Evolutionary conservation across 2,329 filamentous ascomycete genomes (phyloP), one percentile per base, ranked within the genome.

Genomic region (Phialophora verrucosa): DNA sequence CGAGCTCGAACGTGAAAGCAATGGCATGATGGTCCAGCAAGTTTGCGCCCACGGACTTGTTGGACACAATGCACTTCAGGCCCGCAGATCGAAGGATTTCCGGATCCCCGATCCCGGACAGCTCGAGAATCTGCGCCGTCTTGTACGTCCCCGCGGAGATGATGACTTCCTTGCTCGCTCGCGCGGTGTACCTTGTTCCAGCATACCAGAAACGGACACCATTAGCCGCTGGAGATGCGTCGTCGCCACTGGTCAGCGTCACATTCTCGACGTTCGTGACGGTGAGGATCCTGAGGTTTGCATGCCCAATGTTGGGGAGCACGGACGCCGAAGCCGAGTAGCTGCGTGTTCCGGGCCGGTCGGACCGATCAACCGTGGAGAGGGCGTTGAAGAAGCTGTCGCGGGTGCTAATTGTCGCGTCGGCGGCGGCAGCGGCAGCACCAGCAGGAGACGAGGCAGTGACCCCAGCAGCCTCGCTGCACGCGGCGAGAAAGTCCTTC

Each of bases 1-100:
- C 57, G 14, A 62, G 53, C 29, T 65, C 63, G 31, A 65, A 56
- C 10, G 60, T 61, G n/a, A 59, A n/a, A 20, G 56, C 49, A 23
- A 61, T 53, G 64, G 70, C 71, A 1, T 70, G 74, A 72, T 82
- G 86, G 73, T 91, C 88, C 65, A 87, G 80, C 6, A 91, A 80
- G 76, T 90, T 88, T 64, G 83, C 84, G 4, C 88, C 88, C 2
- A 91, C 87, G 54, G 88, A 85, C 1, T 84, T 83, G 0, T 86
- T 84, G 66, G 89, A 81, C 2, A 83, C 78, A 20, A 88, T 69
- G 0, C 85, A 76, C 1, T 80, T 72, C 67, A 90, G 88, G 14
- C 79, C 77, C 71, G 85, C 82, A 59, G 79, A 78, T 27, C 80
- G 69, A 8, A 91, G 82, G 69, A 87, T 83, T 0, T 77, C 73